These are phyloP conservation scores for Dictyostelium intermedium DNA, from an alignment of 78 protist genomes.

Conservation along the genomic window DNA sequence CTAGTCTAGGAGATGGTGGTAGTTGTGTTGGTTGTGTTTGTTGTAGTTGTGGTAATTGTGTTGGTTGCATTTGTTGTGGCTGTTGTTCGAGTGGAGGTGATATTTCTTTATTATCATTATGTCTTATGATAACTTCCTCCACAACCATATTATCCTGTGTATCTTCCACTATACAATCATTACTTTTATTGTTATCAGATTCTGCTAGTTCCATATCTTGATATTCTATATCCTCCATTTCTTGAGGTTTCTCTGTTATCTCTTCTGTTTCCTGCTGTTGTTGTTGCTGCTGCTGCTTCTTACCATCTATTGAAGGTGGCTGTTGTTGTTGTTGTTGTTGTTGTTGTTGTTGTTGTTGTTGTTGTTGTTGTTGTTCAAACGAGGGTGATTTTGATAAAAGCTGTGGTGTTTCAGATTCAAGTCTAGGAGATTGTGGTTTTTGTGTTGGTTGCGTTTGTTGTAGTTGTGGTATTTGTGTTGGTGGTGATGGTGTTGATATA, in stretches of 20 bases:
- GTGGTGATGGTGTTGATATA: background rate
- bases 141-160: background rate
- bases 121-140: background rate
- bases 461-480: background rate
- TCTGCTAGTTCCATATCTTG: background rate
- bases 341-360: background rate
- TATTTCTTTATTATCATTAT: background rate
- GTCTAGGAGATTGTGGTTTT: background rate
- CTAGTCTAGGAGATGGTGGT: background rate
- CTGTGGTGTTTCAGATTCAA: too few relatives aligned
- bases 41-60: background rate
- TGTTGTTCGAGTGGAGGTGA: background rate
- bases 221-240: background rate
- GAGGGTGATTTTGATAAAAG: background rate
- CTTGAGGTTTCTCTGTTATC: too few relatives aligned
- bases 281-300: background rate
- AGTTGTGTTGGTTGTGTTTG: background rate
- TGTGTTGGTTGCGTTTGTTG: background rate
- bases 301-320: background rate
- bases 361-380: background rate
- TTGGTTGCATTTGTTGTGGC: background rate
- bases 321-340: background rate
- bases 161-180: background rate
- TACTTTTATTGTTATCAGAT: background rate
- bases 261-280: background rate